Evolutionary conservation across 495 filamentous ascomycete genomes (phyloP), one percentile per base, ranked within the genome.

Genomic region (Penicillium samsonianum): DNA sequence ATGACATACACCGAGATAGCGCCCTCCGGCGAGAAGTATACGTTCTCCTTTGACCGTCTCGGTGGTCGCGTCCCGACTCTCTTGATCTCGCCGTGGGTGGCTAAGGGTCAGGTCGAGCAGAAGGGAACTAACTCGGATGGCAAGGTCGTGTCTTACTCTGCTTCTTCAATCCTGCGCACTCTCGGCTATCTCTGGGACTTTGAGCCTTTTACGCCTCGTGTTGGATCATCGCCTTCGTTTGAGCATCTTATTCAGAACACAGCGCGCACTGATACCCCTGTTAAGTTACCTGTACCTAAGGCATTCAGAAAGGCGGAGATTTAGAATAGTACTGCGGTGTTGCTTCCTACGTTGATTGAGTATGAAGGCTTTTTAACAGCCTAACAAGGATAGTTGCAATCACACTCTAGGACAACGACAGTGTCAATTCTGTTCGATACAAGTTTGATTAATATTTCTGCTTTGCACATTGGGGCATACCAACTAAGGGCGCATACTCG

Each of bases 1-100:
- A 47, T 74, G 30, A 73, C 72, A 1, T 81, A 78, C 67, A 81
- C 75, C 33, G 74, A 76, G 58, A 69, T 53, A 0, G 70, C 77
- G 0, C 66, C 68, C 0, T 67, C 73, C 41, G 79, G 78, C 28
- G 50, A 72, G 57, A 60, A 67, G 40, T 76, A 75, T 53, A 81
- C 73, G 8, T 75, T 78, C 63, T 48, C 61, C 25, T 83, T 80
- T 51, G 63, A 78, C 62, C 76, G 77, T 37, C 73, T 81, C 12
- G 80, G 79, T 38, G 74, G 71, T 9, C 78, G 78, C 53, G 66
- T 81, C 17, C 79, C 78, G 0, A 80, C 79, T 4, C 49, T 79
- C n/a, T 61, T 82, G 1, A 78, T 80, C 59, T 81, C 78, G 1
- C 78, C 79, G 4, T 82, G 74, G 71, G 68, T 77, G 2, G 64